Conservation (phyloP, 2,329 filamentous ascomycete species). For the Rutstroemia sp. region DNA sequence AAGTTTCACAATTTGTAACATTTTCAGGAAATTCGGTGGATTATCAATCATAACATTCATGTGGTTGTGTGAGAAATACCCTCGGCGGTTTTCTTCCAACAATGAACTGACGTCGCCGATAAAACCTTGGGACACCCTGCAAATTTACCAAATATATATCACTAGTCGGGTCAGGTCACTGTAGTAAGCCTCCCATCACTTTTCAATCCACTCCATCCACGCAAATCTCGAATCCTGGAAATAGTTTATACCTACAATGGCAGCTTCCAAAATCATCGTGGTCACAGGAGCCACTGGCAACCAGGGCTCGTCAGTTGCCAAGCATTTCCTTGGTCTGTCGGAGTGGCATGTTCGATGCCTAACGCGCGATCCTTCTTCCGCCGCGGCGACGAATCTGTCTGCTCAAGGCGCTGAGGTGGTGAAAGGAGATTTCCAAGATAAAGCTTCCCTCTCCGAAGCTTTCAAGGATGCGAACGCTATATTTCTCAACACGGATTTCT, state of each 20-base stretch:
- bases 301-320: slow-evolving; percentile 51
- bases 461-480: slow-evolving; percentile 22
- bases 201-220: too few relatives aligned
- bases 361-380: slow-evolving; percentile 16
- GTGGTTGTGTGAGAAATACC: too few relatives aligned
- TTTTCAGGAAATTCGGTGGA: too few relatives aligned
- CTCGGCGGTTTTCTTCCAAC: too few relatives aligned
- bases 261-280: slow-evolving; percentile 36
- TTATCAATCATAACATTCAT: too few relatives aligned
- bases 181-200: too few relatives aligned
- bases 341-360: slow-evolving; percentile 26
- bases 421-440: slow-evolving; percentile 21
- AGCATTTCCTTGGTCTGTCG: slow-evolving; percentile 14
- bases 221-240: slow-evolving; percentile 15
- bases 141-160: too few relatives aligned
- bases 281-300: slow-evolving; percentile 54
- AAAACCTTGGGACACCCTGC: too few relatives aligned
- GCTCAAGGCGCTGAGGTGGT: slow-evolving; percentile 22
- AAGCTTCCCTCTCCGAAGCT: slow-evolving; percentile 17
- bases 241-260: slow-evolving; percentile 5
- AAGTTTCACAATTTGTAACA: too few relatives aligned
- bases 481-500: slow-evolving; percentile 27
- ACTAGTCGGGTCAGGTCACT: too few relatives aligned
- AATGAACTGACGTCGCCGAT: too few relatives aligned
- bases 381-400: slow-evolving; percentile 12